Evolutionary conservation across 2,329 filamentous ascomycete species (phyloP), one percentile per base, ranked within the genome.

Genomic region (Lachnellula suecica): DNA sequence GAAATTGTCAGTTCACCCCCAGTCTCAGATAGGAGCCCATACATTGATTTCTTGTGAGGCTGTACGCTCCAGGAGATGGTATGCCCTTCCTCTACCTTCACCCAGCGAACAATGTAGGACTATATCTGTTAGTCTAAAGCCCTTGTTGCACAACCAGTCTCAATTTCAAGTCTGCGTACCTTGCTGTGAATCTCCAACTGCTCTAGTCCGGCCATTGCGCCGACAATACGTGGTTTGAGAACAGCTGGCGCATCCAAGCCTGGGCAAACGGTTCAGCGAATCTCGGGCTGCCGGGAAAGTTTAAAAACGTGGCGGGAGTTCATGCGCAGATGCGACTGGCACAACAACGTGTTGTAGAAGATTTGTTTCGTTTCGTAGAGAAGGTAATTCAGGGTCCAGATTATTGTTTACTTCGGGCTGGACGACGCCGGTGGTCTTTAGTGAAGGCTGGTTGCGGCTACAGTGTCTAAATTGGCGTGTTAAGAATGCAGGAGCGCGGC

Each of bases 21-120:
- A n/a, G 23, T 37, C 48, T 40, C 42, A 25, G 44, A 24, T 42
- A n/a, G 19, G 22, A 46, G 29, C 52, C 63, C 75, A 64, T 73
- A 87, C 84, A 99, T 88, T 53, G 93, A 97, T 74, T 97, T 97
- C 76, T 96, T 97, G 71, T 97, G 91, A 40, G 94, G 94, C 68
- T 97, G 92, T 35, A 99, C 84, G 66, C 91, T 97, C 94, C 94
- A 99, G 15, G 92, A 96, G 64, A 99, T 91, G 46, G 92, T 96
- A 71, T 96, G 87, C 49, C 88, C 88, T 59, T 91, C 86, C 51
- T 91, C 86, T 62, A 97, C 93, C 68, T 91, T 88, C 63, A 97
- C 89, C 93, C 94, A 99, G 67, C 94, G 91, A 52, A 99, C 90
- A 63, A 99, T 91, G 74, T 99, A 99, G 59, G 91, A 96, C 94